These are phyloP conservation scores for Phialocephala subalpina DNA, from an alignment of 2,329 filamentous ascomycete genomes.

Conservation along the genomic window DNA sequence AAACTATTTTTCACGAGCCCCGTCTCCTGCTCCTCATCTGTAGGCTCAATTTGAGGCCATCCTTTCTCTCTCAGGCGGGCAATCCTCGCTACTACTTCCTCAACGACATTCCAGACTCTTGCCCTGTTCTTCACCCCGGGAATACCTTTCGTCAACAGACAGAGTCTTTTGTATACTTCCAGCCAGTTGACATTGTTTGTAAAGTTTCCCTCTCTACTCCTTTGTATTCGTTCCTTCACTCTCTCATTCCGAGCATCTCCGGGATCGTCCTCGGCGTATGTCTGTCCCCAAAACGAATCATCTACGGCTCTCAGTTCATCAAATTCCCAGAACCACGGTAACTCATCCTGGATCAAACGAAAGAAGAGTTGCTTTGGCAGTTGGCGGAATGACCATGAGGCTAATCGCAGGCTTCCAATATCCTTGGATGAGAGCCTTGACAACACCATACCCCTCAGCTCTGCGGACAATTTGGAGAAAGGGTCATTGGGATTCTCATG, in stretches of 20 bases:
- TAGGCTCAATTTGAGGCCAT: background rate
- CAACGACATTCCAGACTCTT: constrained; percentile 17
- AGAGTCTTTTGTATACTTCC: constrained; percentile 16
- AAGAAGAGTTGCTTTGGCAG: constrained; percentile 16
- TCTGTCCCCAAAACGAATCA: background rate
- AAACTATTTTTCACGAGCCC: background rate
- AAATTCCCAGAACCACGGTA: constrained; percentile 27
- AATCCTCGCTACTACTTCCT: background rate
- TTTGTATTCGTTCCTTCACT: background rate
- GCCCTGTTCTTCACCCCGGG: constrained; percentile 18
- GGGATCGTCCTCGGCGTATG: background rate
- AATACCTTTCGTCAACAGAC: constrained; percentile 13
- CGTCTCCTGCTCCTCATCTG: background rate
- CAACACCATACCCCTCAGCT: constrained; percentile 18
- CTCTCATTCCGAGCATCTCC: background rate
- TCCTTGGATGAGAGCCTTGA: constrained; percentile 3
- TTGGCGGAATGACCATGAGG: constrained; percentile 20
- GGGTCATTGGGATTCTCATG: constrained; percentile 17
- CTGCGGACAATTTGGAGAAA: constrained; percentile 13
- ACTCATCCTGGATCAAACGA: constrained; percentile 19
- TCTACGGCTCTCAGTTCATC: constrained; percentile 14
- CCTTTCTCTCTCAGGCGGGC: background rate
- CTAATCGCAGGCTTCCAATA: constrained; percentile 9
- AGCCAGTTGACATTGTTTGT: constrained; percentile 19
- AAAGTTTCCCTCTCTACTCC: background rate